Conservation (phyloP, 2,329 filamentous ascomycete species). For the Aspergillus fumigatus region DNA sequence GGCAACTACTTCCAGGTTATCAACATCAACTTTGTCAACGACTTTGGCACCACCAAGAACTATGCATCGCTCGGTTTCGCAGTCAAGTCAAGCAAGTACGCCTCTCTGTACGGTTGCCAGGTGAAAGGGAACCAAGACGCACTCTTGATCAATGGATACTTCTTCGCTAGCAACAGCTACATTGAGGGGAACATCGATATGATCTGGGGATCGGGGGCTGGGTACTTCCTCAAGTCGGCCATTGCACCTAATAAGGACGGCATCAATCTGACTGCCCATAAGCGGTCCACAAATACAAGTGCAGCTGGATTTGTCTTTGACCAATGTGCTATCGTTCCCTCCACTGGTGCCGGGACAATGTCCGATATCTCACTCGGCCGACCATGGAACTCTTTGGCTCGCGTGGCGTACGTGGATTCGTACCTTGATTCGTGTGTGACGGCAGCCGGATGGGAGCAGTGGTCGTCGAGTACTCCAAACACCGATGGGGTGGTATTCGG, state of each 20-base stretch:
- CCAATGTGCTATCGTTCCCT: conserved; percentile 30
- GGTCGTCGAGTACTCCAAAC: conserved; percentile 24
- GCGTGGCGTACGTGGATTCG: conserved; percentile 13
- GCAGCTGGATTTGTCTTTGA: conserved; percentile 37
- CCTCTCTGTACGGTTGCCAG: conserved; percentile 34
- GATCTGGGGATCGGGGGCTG: conserved; percentile 42
- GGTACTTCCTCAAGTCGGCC: conserved; percentile 41
- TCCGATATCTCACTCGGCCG: conserved; percentile 12
- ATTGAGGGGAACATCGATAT: conserved; percentile 42
- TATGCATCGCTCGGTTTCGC: conserved; percentile 39
- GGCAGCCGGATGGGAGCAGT: conserved; percentile 24
- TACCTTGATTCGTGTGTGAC: conserved; percentile 12
- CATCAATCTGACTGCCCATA: conserved; percentile 36
- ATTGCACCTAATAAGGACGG: conserved; percentile 35
- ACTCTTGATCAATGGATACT: conserved; percentile 32
- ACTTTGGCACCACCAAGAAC: conserved; percentile 33
- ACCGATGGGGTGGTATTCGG: conserved; percentile 25
- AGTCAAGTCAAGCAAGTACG: conserved; percentile 41
- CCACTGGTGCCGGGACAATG: conserved; percentile 15
- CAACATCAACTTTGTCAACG: conserved; percentile 41
- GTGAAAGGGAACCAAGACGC: conserved; percentile 39
- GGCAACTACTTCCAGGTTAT: conserved; percentile 39
- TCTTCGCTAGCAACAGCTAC: conserved; percentile 40
- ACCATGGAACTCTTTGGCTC: conserved; percentile 13
- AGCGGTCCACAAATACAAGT: conserved; percentile 36